phyloP scores from a whole-genome alignment of 2,329 filamentous ascomycete genomes.

The Monascus ruber region DNA sequence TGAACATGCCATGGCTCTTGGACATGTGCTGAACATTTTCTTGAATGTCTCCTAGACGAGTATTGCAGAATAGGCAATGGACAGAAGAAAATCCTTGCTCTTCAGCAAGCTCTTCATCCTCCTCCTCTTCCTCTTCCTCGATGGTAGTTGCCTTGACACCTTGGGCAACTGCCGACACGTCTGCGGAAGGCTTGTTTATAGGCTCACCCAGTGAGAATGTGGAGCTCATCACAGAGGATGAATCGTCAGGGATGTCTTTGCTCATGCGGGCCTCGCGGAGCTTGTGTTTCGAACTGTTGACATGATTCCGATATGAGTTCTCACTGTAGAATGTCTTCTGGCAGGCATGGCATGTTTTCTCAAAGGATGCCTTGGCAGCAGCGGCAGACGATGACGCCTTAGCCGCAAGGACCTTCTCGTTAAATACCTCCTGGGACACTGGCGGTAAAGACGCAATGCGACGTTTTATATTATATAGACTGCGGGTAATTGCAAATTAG shows the following conservation, averaged over 20 bases:
- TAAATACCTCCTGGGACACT: slow-evolving; percentile 83
- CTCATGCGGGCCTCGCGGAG: slow-evolving; percentile 47
- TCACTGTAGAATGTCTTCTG: slow-evolving; percentile 92
- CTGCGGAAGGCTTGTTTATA: slow-evolving; percentile 45
- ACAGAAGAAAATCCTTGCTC: slow-evolving; percentile 37
- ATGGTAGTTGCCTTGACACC: slow-evolving; percentile 57
- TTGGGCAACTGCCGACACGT: slow-evolving; percentile 67
- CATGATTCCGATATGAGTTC: slow-evolving; percentile 87
- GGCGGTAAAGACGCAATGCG: slow-evolving; percentile 82
- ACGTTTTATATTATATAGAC: slow-evolving; percentile 92
- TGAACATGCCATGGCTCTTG: slow-evolving; percentile 86
- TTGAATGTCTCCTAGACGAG: slow-evolving; percentile 61
- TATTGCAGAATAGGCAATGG: slow-evolving; percentile 84
- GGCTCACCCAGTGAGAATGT: slow-evolving; percentile 86
- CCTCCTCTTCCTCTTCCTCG: slow-evolving; percentile 40
- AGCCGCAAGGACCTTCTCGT: slow-evolving; percentile 87
- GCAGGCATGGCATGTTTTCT: slow-evolving; percentile 71
- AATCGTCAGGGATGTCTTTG: slow-evolving; percentile 48
- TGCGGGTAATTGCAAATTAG: slow-evolving; percentile 23
- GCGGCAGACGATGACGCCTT: slow-evolving; percentile 75
- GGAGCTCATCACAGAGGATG: slow-evolving; percentile 75
- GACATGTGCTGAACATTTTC: slow-evolving; percentile 83
- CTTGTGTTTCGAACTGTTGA: slow-evolving; percentile 84
- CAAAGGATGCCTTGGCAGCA: slow-evolving; percentile 78
- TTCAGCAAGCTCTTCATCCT: slow-evolving; percentile 29